Evolutionary conservation across 2,329 filamentous ascomycete genomes (phyloP).

Genomic region (Aquanectria penicillioides): DNA sequence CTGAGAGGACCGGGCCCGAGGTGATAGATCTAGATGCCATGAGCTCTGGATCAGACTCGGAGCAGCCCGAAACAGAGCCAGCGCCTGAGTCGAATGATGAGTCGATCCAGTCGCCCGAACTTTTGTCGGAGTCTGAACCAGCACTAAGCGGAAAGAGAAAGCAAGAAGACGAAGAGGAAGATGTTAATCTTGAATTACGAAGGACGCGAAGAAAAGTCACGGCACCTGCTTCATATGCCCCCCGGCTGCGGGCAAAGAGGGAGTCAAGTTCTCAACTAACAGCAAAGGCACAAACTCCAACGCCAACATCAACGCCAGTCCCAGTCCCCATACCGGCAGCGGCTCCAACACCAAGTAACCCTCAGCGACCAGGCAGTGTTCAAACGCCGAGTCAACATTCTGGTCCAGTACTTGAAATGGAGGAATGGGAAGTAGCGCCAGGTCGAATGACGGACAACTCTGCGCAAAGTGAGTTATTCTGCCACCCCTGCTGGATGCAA

Average conservation of each 20-base stretch:
- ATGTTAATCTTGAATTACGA: neutral
- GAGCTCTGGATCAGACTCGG: neutral
- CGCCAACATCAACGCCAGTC: too few relatives aligned
- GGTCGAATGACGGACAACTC: conserved; percentile 49
- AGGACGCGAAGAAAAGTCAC: conserved; percentile 1
- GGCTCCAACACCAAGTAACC: neutral
- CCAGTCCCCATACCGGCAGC: neutral
- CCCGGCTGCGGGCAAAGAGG: neutral
- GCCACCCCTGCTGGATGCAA: neutral
- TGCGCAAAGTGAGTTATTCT: conserved; percentile 48
- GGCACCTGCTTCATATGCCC: conserved; percentile 1
- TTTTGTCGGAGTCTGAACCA: neutral
- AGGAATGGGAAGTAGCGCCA: conserved; percentile 58
- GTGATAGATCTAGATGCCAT: too few relatives aligned
- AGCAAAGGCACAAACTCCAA: neutral
- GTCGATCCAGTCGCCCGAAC: neutral
- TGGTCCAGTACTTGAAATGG: conserved; percentile 45
- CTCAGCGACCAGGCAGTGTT: too few relatives aligned
- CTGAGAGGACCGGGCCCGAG: too few relatives aligned
- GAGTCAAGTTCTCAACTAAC: too few relatives aligned
- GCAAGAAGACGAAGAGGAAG: conserved; percentile 1
- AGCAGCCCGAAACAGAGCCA: neutral
- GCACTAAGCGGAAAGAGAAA: neutral
- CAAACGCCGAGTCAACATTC: neutral
- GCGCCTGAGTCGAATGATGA: too few relatives aligned